Evolutionary conservation across 2,329 filamentous ascomycete genomes (phyloP), one percentile per base, ranked within the genome.

Genomic region (Monosporascus sp.): DNA sequence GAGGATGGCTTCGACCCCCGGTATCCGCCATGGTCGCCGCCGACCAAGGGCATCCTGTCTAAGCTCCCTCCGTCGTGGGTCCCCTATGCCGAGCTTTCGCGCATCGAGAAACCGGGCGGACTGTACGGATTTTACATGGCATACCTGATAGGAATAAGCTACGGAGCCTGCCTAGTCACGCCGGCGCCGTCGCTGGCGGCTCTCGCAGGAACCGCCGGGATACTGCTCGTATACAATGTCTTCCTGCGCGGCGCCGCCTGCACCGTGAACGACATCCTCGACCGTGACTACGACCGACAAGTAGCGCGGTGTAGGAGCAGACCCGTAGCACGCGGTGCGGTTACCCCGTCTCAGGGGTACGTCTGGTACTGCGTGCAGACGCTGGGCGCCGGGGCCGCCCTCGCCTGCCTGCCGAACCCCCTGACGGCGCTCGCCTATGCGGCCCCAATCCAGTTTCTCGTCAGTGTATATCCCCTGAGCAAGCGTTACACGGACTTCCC

Each of bases 211-310:
- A 60, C 52, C 0, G 54, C 55, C 4, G 55, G 38, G 2, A 54
- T 57, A 7, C 18, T 59, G 7, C 46, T 58, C 7, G 36, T 60
- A 8, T 58, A 57, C 46, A 60, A 57, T 15, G 62, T 80, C 57
- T 72, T 80, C 52, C 73, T 80, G 68, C 73, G 78, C 50, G 74
- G 76, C 36, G 72, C 74, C 18, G 72, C 76, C 14, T 82, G 80
- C 60, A 73, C 77, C 0, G 79, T 80, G 62, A 82, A 83, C 61
- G 80, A 82, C 59, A 71, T 76, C 43, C 73, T 79, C 65, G 80
- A 83, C 57, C 73, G 75, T 43, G 77, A 80, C 41, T 67, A 80
- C 49, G 80, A 83, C 57, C 74, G 76, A 6, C 68, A 76, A 57
- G 77, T 79, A n/a, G 72, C 72, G 57, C 73, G 79, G 38, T 80